Base-by-base conservation (phyloP, 768 basidiomycete genomes). In the Rhizopogon sp. region DNA sequence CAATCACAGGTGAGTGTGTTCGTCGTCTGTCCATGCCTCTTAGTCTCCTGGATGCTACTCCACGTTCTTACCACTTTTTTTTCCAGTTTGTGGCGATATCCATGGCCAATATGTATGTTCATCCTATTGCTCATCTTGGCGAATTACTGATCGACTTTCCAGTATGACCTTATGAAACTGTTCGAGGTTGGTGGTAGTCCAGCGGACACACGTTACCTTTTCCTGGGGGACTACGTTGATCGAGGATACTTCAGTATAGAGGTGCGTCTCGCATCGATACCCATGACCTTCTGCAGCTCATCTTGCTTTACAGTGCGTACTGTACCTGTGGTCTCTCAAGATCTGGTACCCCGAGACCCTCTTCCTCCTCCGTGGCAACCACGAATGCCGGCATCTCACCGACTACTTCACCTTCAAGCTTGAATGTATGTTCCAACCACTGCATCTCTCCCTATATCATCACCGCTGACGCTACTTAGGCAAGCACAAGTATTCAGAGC, bases 361-460 rank as follows among this genome's bases (percentile, higher is more conserved):
- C 39, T 98, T 96, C 79, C 82, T 99, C 40, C 81, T 99, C 37
- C 91, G 97, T 49, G 97, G 97, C 47, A 99, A 99, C 65, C 97
- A 99, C 71, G 97, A 99, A 76, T 99, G 97, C 69, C 86, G 97
- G 47, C 97, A 98, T 75, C 74, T 98, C 69, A 99, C 96, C 20
- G 95, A 98, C 66, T 98, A 98, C 72, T 98, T 97, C 68, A 98
- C 95, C 37, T 98, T 98, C 81, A 98, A 97, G 73, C 86, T 97
- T 28, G 96, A 98, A 77, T 97, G 95, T 93, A 66, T 65, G 91
- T 74, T 41, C 3, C 35, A 29, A 0, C 29, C 54, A 40, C 16
- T 56, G 31, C 8, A 40, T 46, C n/a, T 58, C 22, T 47, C 17
- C 33, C 39, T 37, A 22, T 25, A 5, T 47, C 54, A 56, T 51